Percentiles rank a stretch among this genome's conserved stretches.
Conservation (phyloP, 768 basidiomycete genomes). For the Amanita subjunquillea region DNA sequence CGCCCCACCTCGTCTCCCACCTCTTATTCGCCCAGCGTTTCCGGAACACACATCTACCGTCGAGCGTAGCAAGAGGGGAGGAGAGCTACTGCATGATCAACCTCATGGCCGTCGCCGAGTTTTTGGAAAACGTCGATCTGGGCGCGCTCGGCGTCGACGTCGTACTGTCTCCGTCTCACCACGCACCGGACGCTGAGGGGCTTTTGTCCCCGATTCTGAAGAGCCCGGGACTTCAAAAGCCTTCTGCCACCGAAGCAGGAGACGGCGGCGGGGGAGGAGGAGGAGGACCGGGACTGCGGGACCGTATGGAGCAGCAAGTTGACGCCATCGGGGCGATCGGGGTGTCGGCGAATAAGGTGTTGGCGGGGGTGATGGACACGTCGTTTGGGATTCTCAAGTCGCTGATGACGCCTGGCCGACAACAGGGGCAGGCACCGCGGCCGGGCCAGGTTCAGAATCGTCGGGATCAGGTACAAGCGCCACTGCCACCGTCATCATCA, state of each 20-base stretch:
- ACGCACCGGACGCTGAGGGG: too few relatives aligned
- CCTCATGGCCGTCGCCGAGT: constrained; percentile 90
- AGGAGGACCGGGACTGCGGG: constrained; percentile 31
- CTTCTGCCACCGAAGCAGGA: not conserved
- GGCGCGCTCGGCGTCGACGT: constrained; percentile 54
- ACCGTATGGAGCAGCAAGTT: constrained; percentile 69
- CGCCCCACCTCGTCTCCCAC: constrained; percentile 66
- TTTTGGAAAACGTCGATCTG: constrained; percentile 90
- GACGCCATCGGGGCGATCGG: constrained; percentile 68
- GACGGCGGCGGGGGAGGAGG: not conserved
- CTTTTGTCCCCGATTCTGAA: constrained; percentile 73
- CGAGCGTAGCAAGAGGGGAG: constrained; percentile 58
- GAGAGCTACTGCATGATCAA: constrained; percentile 92
- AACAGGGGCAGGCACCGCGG: constrained; percentile 5
- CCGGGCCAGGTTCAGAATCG: too few relatives aligned
- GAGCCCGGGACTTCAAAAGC: constrained; percentile 19
- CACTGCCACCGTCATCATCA: not conserved
- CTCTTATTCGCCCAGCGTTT: constrained; percentile 57
- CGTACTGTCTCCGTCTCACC: constrained; percentile 22
- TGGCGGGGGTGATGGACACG: constrained; percentile 82
- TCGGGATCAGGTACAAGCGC: not conserved
- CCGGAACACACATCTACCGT: constrained; percentile 39
- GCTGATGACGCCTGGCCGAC: constrained; percentile 39
- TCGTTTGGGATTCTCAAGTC: constrained; percentile 83
- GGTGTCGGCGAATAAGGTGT: constrained; percentile 77